Conservation (phyloP, 345 rosid species). For the Moricandia arvensis region DNA sequence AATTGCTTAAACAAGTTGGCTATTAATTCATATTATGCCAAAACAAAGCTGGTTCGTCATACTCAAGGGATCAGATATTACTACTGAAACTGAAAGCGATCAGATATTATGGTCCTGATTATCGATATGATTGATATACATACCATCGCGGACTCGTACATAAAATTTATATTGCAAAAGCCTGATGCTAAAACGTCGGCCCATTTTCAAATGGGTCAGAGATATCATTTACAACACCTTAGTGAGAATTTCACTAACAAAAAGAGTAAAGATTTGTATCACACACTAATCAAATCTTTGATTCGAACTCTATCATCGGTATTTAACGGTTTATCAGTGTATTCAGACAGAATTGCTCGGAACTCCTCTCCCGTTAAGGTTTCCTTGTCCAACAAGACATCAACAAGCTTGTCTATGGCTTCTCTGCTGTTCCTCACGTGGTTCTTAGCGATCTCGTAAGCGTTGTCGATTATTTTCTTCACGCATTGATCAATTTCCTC, state of each 20-base stretch:
- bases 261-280: too few species aligned
- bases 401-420: conserved; percentile 73
- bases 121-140: neutral
- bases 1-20: conserved; percentile 22
- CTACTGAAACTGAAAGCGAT: neutral
- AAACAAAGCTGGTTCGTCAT: neutral
- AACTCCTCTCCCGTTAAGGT: conserved; percentile 67
- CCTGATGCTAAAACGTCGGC: neutral
- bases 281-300: conserved; percentile 46
- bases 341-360: conserved; percentile 58
- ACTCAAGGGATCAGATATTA: neutral
- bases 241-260: neutral
- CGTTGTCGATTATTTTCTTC: conserved; percentile 43
- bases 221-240: neutral
- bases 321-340: conserved; percentile 29
- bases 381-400: conserved; percentile 67
- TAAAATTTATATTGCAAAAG: neutral
- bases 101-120: neutral
- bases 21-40: neutral
- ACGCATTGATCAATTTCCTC: too few species aligned
- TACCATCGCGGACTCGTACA: neutral
- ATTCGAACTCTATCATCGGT: conserved; percentile 28
- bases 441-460: conserved; percentile 57
- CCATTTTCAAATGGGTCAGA: neutral
- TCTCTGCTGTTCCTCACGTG: conserved; percentile 58